Conservation (phyloP, 768 basidiomycete species). For the Boletus sp. region DNA sequence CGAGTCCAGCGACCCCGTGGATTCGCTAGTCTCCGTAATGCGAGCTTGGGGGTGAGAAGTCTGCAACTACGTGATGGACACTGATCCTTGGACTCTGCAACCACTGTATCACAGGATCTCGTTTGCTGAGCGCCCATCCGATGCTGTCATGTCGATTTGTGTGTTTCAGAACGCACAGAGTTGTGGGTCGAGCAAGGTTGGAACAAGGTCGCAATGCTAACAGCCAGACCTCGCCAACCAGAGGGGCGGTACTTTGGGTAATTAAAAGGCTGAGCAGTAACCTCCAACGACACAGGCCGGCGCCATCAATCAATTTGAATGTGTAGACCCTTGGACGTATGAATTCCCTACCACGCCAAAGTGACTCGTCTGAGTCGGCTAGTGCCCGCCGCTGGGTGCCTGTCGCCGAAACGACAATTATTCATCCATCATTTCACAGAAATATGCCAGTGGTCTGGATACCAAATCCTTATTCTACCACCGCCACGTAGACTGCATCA, state of each 20-base stretch:
- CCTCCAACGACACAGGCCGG: constrained; percentile 17
- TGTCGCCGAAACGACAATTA: constrained; percentile 2
- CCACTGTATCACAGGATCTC: not conserved
- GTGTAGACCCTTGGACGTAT: not conserved
- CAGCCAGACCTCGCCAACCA: constrained; percentile 17
- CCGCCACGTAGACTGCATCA: constrained; percentile 12
- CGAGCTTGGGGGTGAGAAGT: not conserved
- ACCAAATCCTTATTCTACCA: constrained; percentile 14
- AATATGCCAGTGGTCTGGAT: not conserved
- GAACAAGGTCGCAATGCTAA: constrained; percentile 28
- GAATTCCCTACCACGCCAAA: not conserved
- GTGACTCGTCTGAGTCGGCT: constrained; percentile 1
- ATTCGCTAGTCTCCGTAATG: not conserved
- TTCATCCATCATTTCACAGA: not conserved
- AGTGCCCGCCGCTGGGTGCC: not conserved
- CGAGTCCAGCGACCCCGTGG: constrained; percentile 1
- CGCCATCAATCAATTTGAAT: constrained; percentile 22
- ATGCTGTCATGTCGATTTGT: constrained; percentile 1
- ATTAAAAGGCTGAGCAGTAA: constrained; percentile 20
- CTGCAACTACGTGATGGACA: not conserved
- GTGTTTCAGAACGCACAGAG: constrained; percentile 19
- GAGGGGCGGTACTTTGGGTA: constrained; percentile 17
- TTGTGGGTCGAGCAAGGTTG: constrained; percentile 1
- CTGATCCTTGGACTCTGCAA: not conserved
- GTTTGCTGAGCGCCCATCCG: not conserved